Evolutionary conservation across 306 rosid genomes (phyloP), one percentile per base, ranked within the genome.

Genomic region (Prunus fruticosa): DNA sequence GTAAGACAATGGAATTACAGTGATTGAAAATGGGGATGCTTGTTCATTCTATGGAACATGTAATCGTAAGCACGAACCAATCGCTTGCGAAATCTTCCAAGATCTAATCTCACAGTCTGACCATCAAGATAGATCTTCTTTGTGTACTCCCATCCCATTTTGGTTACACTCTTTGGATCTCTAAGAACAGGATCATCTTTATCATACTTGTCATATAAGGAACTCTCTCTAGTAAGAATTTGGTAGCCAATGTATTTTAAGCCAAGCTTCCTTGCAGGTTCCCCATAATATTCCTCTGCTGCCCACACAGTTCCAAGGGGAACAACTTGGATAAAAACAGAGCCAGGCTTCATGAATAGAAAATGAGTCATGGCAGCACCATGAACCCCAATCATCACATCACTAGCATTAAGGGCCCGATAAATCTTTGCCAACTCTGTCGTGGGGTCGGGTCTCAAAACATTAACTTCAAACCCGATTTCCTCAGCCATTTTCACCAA

Each of bases 311-410:
- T 88, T 7, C 99, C 99, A 3, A 96, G 88, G 13, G 98, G 99
- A 73, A 96, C 62, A 30, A 92, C 91, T 86, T 96, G 99, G 75
- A 96, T 92, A 57, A 92, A 91, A 76, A 91, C 87, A 25, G 82
- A 83, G 2, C 84, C 79, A 18, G 98, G 97, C 71, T 78, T 92
- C 93, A 96, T 62, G 77, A 96, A 96, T 45, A 96, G 32, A 51
- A 86, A 91, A 75, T 96, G 99, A 3, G 99, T 96, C 99, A 96
- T 88, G 19, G 99, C 99, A 8, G 99, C 99, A 9, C 99, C 99
- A 80, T 96, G 99, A 13, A 91, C 98, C 8, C 99, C 99, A 66
- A 96, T 64, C 98, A 96, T 87, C 7, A 84, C 93, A 83, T 96
- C 96, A 76, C 97, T 92, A 41, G 75, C 82, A 82, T 92, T 92